Conservation (phyloP, 2,329 filamentous ascomycete species). For the Colletotrichum coccodes region DNA sequence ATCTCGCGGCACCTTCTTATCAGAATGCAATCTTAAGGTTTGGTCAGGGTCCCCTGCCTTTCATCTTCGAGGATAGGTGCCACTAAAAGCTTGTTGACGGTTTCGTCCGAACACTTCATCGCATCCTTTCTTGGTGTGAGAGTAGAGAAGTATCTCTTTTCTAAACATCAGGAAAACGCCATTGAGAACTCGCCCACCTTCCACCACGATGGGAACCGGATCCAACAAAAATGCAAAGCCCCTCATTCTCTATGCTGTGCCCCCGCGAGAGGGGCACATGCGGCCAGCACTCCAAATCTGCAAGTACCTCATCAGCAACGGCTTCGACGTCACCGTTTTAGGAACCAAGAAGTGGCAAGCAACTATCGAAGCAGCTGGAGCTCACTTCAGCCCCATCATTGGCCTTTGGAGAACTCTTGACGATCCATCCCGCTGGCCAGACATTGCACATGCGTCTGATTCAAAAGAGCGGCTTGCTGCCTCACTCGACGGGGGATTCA, state of each 20-base stretch:
- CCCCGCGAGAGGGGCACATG: constrained; percentile 21
- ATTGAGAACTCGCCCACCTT: neutral
- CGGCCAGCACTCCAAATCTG: constrained; percentile 18
- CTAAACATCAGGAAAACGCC: too few species aligned
- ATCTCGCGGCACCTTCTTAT: neutral
- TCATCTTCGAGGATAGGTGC: neutral
- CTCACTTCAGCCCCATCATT: constrained; percentile 17
- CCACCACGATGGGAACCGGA: neutral
- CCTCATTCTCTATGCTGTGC: neutral
- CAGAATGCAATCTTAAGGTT: neutral
- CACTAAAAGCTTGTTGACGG: neutral
- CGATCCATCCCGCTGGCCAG: constrained; percentile 13
- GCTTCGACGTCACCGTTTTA: constrained; percentile 11
- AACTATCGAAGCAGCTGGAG: neutral
- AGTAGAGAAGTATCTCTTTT: neutral
- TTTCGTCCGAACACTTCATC: neutral
- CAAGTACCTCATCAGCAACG: neutral
- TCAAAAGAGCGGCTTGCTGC: neutral
- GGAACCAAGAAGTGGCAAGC: constrained; percentile 8
- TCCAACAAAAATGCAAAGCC: neutral
- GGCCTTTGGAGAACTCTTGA: constrained; percentile 18
- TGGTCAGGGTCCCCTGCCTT: neutral
- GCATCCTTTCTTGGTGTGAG: neutral
- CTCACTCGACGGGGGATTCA: constrained; percentile 13
- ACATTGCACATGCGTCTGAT: neutral